Evolutionary conservation across 192 early-diverging fungal genomes (phyloP).

Genomic region (Umbelopsis sp.): DNA sequence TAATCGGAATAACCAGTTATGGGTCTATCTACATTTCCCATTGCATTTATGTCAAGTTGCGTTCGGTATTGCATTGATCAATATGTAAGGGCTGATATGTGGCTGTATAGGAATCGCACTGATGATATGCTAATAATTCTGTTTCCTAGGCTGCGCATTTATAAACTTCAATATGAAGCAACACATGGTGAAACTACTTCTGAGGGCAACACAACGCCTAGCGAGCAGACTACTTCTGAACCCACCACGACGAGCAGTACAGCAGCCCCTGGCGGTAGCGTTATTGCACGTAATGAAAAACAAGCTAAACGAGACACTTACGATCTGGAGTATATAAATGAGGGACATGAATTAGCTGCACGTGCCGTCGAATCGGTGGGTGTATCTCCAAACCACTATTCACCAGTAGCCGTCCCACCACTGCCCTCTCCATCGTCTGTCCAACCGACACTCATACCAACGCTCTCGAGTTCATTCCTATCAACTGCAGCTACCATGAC

Average conservation of each 20-base stretch:
- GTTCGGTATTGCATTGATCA: constrained; percentile 41
- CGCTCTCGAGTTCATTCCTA: background rate
- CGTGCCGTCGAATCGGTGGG: constrained; percentile 7
- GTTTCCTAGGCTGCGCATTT: constrained; percentile 21
- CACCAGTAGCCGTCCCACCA: background rate
- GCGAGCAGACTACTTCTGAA: background rate
- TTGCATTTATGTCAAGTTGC: constrained; percentile 47
- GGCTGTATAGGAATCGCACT: background rate
- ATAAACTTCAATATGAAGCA: constrained; percentile 19
- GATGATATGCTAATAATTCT: background rate
- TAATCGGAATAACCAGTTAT: constrained; percentile 37
- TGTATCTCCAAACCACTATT: background rate
- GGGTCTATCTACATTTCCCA: constrained; percentile 51
- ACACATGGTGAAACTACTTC: background rate
- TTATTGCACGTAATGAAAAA: background rate
- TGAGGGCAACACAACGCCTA: background rate
- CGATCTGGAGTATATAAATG: background rate
- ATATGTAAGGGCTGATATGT: constrained; percentile 25
- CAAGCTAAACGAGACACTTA: background rate
- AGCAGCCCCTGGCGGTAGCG: background rate
- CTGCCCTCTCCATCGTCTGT: background rate
- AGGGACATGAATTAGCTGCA: constrained; percentile 14
- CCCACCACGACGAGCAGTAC: background rate
- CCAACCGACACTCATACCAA: background rate
- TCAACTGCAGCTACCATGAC: background rate